phyloP scores from a whole-genome alignment of 2,329 filamentous ascomycete species.

The Xylariaceae sp. region DNA sequence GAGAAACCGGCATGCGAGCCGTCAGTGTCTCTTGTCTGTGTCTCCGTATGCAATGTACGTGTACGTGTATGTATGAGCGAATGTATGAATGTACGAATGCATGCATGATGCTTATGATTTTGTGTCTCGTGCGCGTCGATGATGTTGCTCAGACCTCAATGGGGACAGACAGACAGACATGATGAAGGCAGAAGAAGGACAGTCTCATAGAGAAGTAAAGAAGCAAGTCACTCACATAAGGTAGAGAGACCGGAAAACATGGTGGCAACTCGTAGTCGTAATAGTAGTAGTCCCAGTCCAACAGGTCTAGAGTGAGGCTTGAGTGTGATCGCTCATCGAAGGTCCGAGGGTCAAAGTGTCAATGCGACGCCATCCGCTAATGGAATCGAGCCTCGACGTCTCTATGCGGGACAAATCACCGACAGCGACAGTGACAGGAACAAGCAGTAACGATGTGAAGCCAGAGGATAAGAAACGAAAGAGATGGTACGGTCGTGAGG shows the following conservation, averaged over 20 bases:
- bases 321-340: background rate
- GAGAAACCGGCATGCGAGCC: too few species aligned
- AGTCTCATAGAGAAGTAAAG: background rate
- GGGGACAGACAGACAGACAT: slow-evolving; percentile 1
- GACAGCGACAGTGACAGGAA: background rate
- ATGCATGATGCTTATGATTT: background rate
- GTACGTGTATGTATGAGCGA: background rate
- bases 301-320: slow-evolving; percentile 5
- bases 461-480: background rate
- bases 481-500: background rate
- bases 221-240: slow-evolving; percentile 28
- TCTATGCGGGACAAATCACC: background rate
- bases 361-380: slow-evolving; percentile 8
- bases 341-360: background rate
- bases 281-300: slow-evolving; percentile 12
- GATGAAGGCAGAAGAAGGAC: too few species aligned
- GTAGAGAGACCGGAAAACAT: slow-evolving; percentile 30
- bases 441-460: background rate
- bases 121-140: slow-evolving; percentile 4
- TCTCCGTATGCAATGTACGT: too few species aligned
- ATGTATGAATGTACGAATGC: background rate
- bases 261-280: slow-evolving; percentile 10
- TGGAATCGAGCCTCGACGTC: background rate
- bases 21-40: too few species aligned
- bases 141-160: background rate